Percentiles rank a stretch among this genome's conserved stretches.
Conservation (phyloP, 495 filamentous ascomycete species). For the Podospora pseudoanserina region DNA sequence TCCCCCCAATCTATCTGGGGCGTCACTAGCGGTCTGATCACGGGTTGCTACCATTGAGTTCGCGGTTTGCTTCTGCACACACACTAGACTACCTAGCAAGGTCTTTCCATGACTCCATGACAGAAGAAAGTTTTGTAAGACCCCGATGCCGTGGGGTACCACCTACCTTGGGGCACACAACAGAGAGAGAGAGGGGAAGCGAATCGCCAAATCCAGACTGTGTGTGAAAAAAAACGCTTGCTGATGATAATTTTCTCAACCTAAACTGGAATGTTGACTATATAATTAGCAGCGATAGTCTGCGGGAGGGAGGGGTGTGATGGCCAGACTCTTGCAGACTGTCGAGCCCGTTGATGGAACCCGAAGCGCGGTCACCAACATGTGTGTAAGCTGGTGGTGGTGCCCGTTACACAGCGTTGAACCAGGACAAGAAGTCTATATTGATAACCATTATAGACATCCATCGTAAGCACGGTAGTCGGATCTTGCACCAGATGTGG, state of each 20-base stretch:
- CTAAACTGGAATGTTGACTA: neutral
- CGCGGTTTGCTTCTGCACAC: neutral
- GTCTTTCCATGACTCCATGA: neutral
- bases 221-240: neutral
- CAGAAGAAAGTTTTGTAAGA: neutral
- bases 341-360: conserved; percentile 11
- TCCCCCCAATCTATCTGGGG: conserved; percentile 4
- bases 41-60: neutral
- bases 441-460: conserved; percentile 2
- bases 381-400: neutral
- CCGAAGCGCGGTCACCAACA: neutral
- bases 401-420: neutral
- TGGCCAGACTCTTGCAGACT: conserved; percentile 10
- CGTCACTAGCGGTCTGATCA: conserved; percentile 1
- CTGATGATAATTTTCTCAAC: neutral
- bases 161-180: neutral
- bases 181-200: neutral
- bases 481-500: neutral
- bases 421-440: neutral
- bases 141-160: neutral
- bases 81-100: neutral
- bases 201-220: neutral
- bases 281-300: conserved; percentile 11
- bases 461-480: neutral
- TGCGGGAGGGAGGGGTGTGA: conserved; percentile 4